A percentile compares a stretch with the other conserved stretches of the same genome.
These are phyloP conservation scores for Rossbeevera mucosa DNA, from an alignment of 768 basidiomycete genomes.

Conservation along the genomic window DNA sequence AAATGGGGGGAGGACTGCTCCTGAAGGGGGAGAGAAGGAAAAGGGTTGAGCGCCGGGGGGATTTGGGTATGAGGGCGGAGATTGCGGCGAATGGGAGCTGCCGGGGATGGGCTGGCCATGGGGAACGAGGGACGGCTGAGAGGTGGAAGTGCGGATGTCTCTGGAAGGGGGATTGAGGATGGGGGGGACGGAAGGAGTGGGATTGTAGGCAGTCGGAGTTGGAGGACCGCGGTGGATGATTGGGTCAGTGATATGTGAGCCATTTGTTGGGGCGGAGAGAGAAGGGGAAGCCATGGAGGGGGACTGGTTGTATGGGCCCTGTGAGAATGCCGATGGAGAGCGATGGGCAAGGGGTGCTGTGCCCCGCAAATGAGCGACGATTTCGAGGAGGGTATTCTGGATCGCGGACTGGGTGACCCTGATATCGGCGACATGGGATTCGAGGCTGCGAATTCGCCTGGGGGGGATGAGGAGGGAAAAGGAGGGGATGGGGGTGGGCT, in stretches of 20 bases:
- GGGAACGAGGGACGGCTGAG: conserved; percentile 31
- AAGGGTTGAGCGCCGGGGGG: conserved; percentile 30
- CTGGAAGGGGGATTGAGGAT: conserved; percentile 28
- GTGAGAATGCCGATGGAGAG: conserved; percentile 57
- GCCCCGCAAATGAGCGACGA: conserved; percentile 72
- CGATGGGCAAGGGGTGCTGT: conserved; percentile 44
- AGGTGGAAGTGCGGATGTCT: conserved; percentile 32
- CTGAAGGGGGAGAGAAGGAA: conserved; percentile 38
- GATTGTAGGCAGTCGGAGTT: conserved; percentile 30
- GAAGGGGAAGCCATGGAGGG: conserved; percentile 57
- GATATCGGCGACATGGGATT: conserved; percentile 81
- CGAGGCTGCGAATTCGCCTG: conserved; percentile 88
- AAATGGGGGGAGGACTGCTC: conserved; percentile 64
- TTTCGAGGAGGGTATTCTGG: conserved; percentile 73
- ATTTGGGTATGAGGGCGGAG: conserved; percentile 40
- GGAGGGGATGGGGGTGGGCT: conserved; percentile 28
- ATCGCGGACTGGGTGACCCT: conserved; percentile 69
- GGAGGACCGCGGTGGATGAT: conserved; percentile 24
- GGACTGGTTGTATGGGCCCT: conserved; percentile 54
- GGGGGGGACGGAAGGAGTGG: conserved; percentile 22
- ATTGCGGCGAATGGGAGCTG: conserved; percentile 44
- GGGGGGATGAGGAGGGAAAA: conserved; percentile 13
- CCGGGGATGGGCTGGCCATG: conserved; percentile 31
- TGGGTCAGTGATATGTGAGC: conserved; percentile 25
- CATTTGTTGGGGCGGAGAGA: conserved; percentile 38